Conservation (phyloP, 441 rosid species). For the Rhodomyrtus psidioides region DNA sequence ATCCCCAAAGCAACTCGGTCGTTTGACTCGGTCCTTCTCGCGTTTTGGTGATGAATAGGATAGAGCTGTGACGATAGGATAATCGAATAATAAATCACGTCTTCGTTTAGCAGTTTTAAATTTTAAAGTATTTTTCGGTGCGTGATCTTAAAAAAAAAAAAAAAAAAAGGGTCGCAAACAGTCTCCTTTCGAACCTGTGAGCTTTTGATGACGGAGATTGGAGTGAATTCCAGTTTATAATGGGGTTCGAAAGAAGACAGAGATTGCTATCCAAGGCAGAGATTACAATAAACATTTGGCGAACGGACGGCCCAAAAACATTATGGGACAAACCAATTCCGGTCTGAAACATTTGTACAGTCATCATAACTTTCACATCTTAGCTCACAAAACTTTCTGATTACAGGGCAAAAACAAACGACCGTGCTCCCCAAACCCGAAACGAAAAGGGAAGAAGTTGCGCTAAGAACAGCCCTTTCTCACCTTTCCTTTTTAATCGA, state of each 20-base stretch:
- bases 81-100: too few species aligned
- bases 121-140: too few species aligned
- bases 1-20: neutral
- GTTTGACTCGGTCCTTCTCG: neutral
- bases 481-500: neutral
- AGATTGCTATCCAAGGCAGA: neutral
- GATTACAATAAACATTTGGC: too few species aligned
- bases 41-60: neutral
- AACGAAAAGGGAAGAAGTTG: neutral
- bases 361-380: neutral
- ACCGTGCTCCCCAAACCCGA: neutral
- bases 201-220: too few species aligned
- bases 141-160: too few species aligned
- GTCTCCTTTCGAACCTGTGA: too few species aligned
- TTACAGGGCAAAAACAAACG: neutral
- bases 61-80: too few species aligned
- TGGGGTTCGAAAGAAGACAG: neutral
- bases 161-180: too few species aligned
- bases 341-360: neutral
- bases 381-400: neutral
- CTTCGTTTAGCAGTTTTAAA: too few species aligned
- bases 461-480: neutral
- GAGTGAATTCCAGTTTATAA: neutral
- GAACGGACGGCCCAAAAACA: neutral
- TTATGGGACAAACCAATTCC: neutral